Evolutionary conservation across 2,329 filamentous ascomycete species (phyloP).

Genomic region (Penicillium hordei): DNA sequence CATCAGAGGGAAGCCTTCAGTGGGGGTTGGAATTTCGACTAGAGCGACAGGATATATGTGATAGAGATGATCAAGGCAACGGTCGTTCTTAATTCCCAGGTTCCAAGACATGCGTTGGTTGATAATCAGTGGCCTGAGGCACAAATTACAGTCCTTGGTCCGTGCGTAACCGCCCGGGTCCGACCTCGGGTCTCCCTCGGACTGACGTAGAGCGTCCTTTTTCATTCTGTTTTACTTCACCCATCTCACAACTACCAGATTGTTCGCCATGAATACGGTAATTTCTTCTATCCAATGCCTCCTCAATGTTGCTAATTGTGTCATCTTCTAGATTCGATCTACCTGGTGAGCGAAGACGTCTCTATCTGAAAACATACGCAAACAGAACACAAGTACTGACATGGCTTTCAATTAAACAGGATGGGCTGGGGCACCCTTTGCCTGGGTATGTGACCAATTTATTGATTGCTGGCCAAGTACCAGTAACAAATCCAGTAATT

Average conservation of each 20-base stretch:
- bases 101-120: neutral
- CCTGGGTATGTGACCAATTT: slow-evolving; percentile 60
- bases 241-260: neutral
- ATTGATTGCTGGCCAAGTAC: neutral
- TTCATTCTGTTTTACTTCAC: slow-evolving; percentile 11
- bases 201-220: slow-evolving; percentile 24
- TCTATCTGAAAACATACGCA: neutral
- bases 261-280: slow-evolving; percentile 54
- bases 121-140: slow-evolving; percentile 29
- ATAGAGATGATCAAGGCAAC: neutral
- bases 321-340: slow-evolving; percentile 52
- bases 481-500: neutral
- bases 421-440: slow-evolving; percentile 90
- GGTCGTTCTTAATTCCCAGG: neutral
- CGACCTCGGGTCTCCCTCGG: neutral
- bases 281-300: slow-evolving; percentile 20
- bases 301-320: slow-evolving; percentile 9
- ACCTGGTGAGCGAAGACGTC: slow-evolving; percentile 52
- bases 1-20: neutral
- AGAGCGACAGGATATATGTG: neutral
- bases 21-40: neutral
- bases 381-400: slow-evolving; percentile 17
- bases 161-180: slow-evolving; percentile 1
- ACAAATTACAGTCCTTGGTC: slow-evolving; percentile 10
- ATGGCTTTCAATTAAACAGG: slow-evolving; percentile 52